These are phyloP conservation scores for Calonectria leucothoes DNA, from an alignment of 2,329 filamentous ascomycete genomes.

Conservation along the genomic window DNA sequence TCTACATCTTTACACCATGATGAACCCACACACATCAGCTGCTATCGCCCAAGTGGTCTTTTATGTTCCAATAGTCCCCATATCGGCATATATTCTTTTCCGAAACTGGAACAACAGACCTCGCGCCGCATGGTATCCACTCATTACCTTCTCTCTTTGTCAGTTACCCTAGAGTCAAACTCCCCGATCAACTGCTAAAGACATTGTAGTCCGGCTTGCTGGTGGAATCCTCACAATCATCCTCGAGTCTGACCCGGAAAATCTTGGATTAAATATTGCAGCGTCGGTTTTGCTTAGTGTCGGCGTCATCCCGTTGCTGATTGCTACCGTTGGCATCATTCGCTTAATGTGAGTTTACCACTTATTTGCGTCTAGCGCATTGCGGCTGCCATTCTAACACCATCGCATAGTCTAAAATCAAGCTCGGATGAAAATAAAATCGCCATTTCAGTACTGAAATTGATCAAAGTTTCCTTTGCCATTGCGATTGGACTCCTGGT, in stretches of 20 bases:
- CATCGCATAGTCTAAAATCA: background rate
- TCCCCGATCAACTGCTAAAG: background rate
- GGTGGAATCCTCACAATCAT: background rate
- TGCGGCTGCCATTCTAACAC: background rate
- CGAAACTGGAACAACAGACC: slow-evolving; percentile 34
- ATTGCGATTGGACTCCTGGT: background rate
- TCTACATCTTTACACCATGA: background rate
- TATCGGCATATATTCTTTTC: slow-evolving; percentile 21
- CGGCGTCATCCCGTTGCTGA: background rate
- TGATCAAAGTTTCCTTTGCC: background rate
- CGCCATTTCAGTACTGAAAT: background rate
- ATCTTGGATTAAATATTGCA: background rate
- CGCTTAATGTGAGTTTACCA: background rate
- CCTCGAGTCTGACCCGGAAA: background rate
- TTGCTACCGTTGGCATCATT: background rate
- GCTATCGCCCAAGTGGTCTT: slow-evolving; percentile 35
- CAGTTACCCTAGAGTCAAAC: background rate
- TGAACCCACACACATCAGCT: slow-evolving; percentile 22
- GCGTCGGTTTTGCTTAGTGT: background rate
- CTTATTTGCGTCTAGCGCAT: background rate
- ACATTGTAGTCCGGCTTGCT: background rate
- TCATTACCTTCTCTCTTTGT: slow-evolving; percentile 16
- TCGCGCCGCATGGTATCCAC: slow-evolving; percentile 30
- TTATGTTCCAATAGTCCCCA: slow-evolving; percentile 27
- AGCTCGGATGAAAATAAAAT: background rate